A percentile compares a stretch with the other conserved stretches of the same genome.
phyloP scores from a whole-genome alignment of 805 yeast genomes.

The Isabelozyma pseudorhagii region DNA sequence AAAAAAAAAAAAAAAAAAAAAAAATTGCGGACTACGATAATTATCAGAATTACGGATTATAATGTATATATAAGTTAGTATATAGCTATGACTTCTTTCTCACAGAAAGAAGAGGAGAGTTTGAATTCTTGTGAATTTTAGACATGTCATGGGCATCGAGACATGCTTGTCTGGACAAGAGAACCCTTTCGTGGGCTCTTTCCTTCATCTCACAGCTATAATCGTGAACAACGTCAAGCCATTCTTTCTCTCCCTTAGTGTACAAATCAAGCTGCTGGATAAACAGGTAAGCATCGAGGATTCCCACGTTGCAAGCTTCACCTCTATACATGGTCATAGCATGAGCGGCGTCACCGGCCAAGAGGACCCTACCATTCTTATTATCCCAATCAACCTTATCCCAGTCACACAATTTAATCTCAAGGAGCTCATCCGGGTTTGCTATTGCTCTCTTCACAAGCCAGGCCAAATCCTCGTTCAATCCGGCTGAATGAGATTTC shows the following conservation, averaged over 20 bases:
- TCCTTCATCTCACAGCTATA: slow-evolving; percentile 9
- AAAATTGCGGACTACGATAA: too few species aligned
- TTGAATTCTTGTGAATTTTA: slow-evolving; percentile 8
- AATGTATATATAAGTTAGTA: not conserved
- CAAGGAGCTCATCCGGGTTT: slow-evolving; percentile 7
- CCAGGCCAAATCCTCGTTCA: slow-evolving; percentile 8
- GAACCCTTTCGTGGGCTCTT: slow-evolving; percentile 14
- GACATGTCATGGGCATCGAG: slow-evolving; percentile 21
- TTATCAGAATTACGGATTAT: not conserved
- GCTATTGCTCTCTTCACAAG: slow-evolving; percentile 11
- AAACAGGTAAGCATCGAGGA: slow-evolving; percentile 11
- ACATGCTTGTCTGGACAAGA: slow-evolving; percentile 21
- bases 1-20: too few species aligned
- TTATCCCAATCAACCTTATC: slow-evolving; percentile 12
- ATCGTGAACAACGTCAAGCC: slow-evolving; percentile 8
- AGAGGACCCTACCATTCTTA: slow-evolving; percentile 5
- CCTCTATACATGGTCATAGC: slow-evolving; percentile 19
- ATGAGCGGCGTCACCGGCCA: slow-evolving; percentile 18
- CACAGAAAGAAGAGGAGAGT: slow-evolving; percentile 13
- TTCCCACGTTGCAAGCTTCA: slow-evolving; percentile 17
- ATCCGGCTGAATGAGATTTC: slow-evolving; percentile 10
- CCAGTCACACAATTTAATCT: slow-evolving; percentile 15
- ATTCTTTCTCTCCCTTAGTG: slow-evolving; percentile 3
- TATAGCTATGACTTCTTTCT: slow-evolving; percentile 6
- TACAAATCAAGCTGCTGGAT: slow-evolving; percentile 8